Percentiles rank a stretch among this genome's conserved stretches.
These are phyloP conservation scores for Alternaria conjuncta DNA, from an alignment of 2,329 filamentous ascomycete species.

Conservation along the genomic window DNA sequence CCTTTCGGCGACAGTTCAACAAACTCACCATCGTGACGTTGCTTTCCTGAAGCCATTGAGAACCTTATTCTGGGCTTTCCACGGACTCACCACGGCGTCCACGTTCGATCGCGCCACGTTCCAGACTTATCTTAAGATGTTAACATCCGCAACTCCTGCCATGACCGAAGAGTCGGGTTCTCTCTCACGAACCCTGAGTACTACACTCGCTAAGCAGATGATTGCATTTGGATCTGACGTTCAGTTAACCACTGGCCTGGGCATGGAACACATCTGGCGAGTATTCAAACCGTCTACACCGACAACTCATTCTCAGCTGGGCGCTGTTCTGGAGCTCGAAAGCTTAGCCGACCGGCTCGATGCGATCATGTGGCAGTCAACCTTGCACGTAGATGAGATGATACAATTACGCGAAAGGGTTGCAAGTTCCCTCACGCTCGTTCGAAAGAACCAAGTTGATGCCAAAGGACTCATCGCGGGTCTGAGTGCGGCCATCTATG, in stretches of 20 bases:
- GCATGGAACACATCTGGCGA: constrained; percentile 82
- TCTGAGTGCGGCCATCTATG: constrained; percentile 36
- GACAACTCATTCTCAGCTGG: constrained; percentile 45
- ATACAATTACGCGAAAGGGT: constrained; percentile 45
- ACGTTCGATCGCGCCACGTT: constrained; percentile 61
- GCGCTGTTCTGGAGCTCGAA: constrained; percentile 52
- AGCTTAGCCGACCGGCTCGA: constrained; percentile 56
- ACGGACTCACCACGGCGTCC: constrained; percentile 49
- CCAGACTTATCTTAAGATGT: constrained; percentile 59
- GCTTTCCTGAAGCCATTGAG: constrained; percentile 34
- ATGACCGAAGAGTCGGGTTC: constrained; percentile 2
- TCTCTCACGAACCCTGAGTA: constrained; percentile 36
- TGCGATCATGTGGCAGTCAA: constrained; percentile 45
- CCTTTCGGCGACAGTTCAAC: constrained; percentile 13
- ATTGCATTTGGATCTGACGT: constrained; percentile 70
- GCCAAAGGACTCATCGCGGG: constrained; percentile 36
- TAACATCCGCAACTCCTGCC: constrained; percentile 22
- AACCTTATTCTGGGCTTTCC: constrained; percentile 58
- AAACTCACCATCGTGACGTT: constrained; percentile 16
- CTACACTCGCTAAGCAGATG: constrained; percentile 33
- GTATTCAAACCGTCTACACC: constrained; percentile 68
- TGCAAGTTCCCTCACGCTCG: constrained; percentile 41
- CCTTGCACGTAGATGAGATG: constrained; percentile 42
- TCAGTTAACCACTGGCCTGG: constrained; percentile 74
- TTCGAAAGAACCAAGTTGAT: constrained; percentile 37